Evolutionary conservation across 75 land plant species (phyloP), one percentile per base, ranked within the genome.

Genomic region (Picea glauca): DNA sequence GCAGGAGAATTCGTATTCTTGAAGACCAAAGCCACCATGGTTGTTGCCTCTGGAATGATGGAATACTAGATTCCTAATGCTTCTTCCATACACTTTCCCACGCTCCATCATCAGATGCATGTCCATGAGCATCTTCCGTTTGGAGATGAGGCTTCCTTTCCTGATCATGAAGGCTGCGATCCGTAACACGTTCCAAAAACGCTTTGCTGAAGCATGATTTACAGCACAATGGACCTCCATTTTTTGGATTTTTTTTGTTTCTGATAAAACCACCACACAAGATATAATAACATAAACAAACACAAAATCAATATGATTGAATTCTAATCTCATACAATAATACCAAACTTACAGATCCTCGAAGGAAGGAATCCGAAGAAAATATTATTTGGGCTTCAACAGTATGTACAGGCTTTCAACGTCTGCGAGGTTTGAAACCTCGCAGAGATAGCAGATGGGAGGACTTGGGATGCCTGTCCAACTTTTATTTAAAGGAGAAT

Each of bases 1-100:
- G 81, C 90, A 88, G 57, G 87, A 85, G 76, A 88, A 88, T 76
- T 88, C 90, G 73, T 88, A 88, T 61, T 88, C 90, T 7, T 76
- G 46, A 15, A 84, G 83, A 59, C 80, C 75, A 60, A 61, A 83
- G 59, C 80, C 62, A 2, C 59, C 56, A 77, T 23, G 54, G 35
- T 76, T 8, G 2, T 14, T 35, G 63, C 74, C 79, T 59, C 43
- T 8, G 65, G 81, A 79, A 74, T 82, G 87, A 80, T 76, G 81
- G 81, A 81, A 62, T 35, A 77, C 56, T 75, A 85, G 79, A 62
- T 83, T 83, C 58, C 62, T 77, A 12, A 90, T 62, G 80, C 86
- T 82, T 62, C 88, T 90, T 0, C 87, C 88, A 60, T 90, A 90
- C 20, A 82, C 35, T 66, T 83, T 88, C 62, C 92, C 88, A 8